Conservation (phyloP, 202 grass and related monocot genomes). For the Schoenoplectus tabernaemontani region DNA sequence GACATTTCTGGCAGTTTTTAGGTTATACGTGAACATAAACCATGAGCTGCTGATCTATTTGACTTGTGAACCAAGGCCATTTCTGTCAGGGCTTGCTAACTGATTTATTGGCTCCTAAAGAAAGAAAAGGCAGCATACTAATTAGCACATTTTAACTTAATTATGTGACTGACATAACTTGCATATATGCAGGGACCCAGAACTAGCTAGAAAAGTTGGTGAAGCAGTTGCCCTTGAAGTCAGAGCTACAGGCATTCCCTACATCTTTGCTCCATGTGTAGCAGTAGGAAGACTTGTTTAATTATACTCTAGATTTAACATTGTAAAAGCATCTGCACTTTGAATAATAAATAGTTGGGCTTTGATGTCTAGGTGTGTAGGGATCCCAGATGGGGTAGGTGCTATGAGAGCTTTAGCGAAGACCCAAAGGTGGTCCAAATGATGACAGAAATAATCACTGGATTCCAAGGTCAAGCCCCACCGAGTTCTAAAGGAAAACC, state of each 20-base stretch:
- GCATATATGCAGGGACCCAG: slow-evolving; percentile 49
- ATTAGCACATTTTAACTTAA: background rate
- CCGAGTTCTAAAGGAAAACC: slow-evolving; percentile 41
- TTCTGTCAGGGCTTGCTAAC: background rate
- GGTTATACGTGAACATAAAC: background rate
- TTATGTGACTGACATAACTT: background rate
- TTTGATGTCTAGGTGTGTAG: slow-evolving; percentile 58
- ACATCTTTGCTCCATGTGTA: slow-evolving; percentile 72
- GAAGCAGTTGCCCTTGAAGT: slow-evolving; percentile 82
- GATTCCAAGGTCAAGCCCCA: slow-evolving; percentile 64
- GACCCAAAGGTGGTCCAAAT: slow-evolving; percentile 67
- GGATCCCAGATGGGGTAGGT: slow-evolving; percentile 94
- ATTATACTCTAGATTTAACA: background rate
- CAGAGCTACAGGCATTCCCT: slow-evolving; percentile 82
- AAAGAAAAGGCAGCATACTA: background rate
- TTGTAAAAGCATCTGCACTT: background rate
- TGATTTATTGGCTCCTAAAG: background rate
- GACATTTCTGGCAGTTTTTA: background rate
- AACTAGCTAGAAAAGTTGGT: slow-evolving; percentile 65
- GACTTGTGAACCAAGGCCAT: background rate
- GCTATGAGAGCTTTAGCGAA: slow-evolving; percentile 90
- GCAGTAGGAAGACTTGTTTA: slow-evolving; percentile 38
- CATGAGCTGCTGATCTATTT: background rate
- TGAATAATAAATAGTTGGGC: background rate
- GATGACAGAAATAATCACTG: slow-evolving; percentile 64